A percentile compares a stretch with the other conserved stretches of the same genome.
Conservation (phyloP, 164 flowering plant species). For the Kalanchoe fedtschenkoi region DNA sequence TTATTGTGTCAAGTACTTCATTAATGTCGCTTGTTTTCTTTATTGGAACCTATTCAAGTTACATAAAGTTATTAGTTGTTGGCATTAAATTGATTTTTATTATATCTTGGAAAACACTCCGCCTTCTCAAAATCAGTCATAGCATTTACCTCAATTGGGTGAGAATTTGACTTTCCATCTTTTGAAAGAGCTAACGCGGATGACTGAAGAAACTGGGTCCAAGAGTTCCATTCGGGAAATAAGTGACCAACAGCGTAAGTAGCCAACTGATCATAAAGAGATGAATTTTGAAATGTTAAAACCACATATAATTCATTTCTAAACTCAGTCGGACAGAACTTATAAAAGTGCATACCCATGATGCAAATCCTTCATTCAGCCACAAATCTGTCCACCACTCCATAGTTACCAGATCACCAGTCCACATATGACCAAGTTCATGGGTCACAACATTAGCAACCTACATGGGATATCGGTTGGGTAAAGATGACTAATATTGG, state of each 20-base stretch:
- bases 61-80: not conserved
- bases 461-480: too few relatives aligned
- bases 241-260: slow-evolving; percentile 69
- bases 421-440: not conserved
- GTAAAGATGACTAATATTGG: too few relatives aligned
- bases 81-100: not conserved
- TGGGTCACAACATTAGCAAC: not conserved
- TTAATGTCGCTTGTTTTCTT: slow-evolving; percentile 69
- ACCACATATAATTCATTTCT: too few relatives aligned
- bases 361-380: slow-evolving; percentile 38
- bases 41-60: slow-evolving; percentile 55
- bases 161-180: slow-evolving; percentile 81
- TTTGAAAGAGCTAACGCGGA: slow-evolving; percentile 58
- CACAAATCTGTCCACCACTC: slow-evolving; percentile 4
- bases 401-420: not conserved
- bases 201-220: slow-evolving; percentile 87
- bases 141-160: slow-evolving; percentile 72
- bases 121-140: too few relatives aligned
- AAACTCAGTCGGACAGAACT: too few relatives aligned
- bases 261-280: slow-evolving; percentile 63
- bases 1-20: slow-evolving; percentile 88
- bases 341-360: slow-evolving; percentile 91
- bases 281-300: not conserved
- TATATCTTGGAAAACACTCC: too few relatives aligned
- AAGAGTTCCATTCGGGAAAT: slow-evolving; percentile 92